Evolutionary conservation across 306 rosid species (phyloP), one percentile per base, ranked within the genome.

Genomic region (Cajanus cajan): DNA sequence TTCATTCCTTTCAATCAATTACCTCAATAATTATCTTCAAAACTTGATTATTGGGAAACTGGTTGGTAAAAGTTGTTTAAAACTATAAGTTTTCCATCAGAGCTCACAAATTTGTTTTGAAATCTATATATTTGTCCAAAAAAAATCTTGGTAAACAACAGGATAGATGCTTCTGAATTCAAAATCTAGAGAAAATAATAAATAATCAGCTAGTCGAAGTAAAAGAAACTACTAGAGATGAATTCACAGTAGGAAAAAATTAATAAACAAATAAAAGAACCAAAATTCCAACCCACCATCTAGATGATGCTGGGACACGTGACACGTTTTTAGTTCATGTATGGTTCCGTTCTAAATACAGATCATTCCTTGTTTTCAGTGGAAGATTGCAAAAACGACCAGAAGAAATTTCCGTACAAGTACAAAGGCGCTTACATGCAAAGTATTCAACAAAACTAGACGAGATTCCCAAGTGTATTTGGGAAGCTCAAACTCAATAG

Each of bases 401-500:
- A 25, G 68, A 78, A 79, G 21, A 69, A 51, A 68, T 7, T 44
- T 16, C 43, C 57, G n/a, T 63, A 68, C 52, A 63, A 69, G 78
- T 69, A 43, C 62, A 33, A 57, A 39, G 37, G 59, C 67, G 88
- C 77, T 33, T 58, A 73, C 59, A 45, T 59, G 68, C 68, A 66
- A 39, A 67, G 37, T 44, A 28, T 48, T 41, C 28, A 64, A 63
- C 72, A 68, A 68, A 74, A 67, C 47, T 44, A 78, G 45, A 68
- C 54, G 8, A 22, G 72, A 58, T 43, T 50, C 75, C 59, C 59
- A 21, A 77, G 54, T 21, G 36, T 62, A 52, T 44, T 61, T 79
- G 66, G 69, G 77, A 79, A 82, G 73, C 81, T 52, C 81, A 80
- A 73, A 67, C 76, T 65, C 76, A 81, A 74, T 15, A 58, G 57